A percentile compares a stretch with the other conserved stretches of the same genome.
Evolutionary conservation across 2,329 filamentous ascomycete species (phyloP).

Genomic region (Pestalotiopsis sp.): DNA sequence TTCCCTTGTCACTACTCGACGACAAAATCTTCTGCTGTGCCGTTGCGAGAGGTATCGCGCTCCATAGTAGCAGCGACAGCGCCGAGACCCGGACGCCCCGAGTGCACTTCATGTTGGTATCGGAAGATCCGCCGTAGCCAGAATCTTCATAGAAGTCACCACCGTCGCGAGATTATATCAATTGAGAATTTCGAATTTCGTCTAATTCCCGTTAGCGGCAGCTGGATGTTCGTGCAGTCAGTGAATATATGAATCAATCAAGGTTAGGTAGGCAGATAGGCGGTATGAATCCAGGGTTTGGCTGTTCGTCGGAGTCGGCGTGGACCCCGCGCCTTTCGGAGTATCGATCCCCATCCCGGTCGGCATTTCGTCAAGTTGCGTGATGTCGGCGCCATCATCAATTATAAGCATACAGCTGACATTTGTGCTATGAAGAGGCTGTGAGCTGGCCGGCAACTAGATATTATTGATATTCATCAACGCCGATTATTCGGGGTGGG

Average conservation of each 20-base stretch:
- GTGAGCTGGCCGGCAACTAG: too few species aligned
- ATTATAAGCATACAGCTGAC: too few species aligned
- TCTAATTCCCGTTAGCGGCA: too few species aligned
- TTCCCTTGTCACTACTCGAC: neutral
- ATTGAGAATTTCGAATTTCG: too few species aligned
- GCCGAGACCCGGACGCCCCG: neutral
- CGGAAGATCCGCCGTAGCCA: neutral
- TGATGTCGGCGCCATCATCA: neutral
- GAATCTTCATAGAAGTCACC: neutral
- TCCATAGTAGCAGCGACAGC: neutral
- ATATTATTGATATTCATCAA: too few species aligned
- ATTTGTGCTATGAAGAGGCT: too few species aligned
- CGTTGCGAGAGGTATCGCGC: slow-evolving; percentile 3
- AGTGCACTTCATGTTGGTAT: neutral
- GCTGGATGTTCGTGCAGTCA: too few species aligned
- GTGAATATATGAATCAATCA: neutral
- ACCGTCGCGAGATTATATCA: too few species aligned
- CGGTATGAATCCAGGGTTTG: neutral
- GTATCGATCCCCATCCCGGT: neutral
- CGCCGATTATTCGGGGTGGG: too few species aligned
- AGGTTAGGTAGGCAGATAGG: neutral
- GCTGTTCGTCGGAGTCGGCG: neutral
- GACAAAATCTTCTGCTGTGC: slow-evolving; percentile 10
- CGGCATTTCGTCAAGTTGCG: too few species aligned
- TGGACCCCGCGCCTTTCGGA: neutral